These are phyloP conservation scores for Buxus sempervirens DNA, from an alignment of 164 flowering plant species.

Conservation along the genomic window DNA sequence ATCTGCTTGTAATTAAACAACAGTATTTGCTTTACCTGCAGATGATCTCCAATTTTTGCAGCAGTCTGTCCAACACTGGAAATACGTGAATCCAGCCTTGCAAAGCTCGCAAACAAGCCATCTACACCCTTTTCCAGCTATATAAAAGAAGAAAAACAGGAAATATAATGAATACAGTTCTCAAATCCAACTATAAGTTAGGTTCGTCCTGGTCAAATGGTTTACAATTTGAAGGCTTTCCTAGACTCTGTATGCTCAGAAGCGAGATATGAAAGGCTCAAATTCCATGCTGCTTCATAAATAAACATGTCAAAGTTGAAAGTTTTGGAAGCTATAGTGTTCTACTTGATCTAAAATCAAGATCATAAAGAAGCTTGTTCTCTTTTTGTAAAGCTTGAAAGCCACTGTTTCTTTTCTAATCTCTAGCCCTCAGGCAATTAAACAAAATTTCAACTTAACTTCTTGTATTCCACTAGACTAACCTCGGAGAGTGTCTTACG, in stretches of 20 bases:
- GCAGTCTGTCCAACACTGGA: constrained; percentile 99
- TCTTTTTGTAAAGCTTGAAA: not conserved
- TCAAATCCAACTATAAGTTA: not conserved
- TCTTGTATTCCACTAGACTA: constrained; percentile 14
- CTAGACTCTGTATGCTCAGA: not conserved
- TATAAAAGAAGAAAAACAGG: constrained; percentile 6
- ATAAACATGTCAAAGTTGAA: not conserved
- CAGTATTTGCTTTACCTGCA: constrained; percentile 59
- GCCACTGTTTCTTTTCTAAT: not conserved
- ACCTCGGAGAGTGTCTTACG: constrained; percentile 94
- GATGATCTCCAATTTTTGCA: constrained; percentile 98
- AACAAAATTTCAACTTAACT: no score
- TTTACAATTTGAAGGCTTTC: not conserved
- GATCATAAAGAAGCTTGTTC: not conserved
- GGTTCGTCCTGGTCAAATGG: not conserved
- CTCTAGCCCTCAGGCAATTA: not conserved
- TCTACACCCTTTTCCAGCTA: constrained; percentile 98
- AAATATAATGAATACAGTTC: not conserved
- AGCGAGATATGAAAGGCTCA: not conserved
- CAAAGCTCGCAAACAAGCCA: constrained; percentile 94
- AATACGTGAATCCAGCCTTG: constrained; percentile 95
- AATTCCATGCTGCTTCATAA: not conserved
- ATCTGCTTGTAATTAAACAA: not conserved
- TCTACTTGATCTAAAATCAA: not conserved
- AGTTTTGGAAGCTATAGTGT: not conserved